Conservation (phyloP, 2,329 filamentous ascomycete genomes). For the Fusarium chlamydosporum region DNA sequence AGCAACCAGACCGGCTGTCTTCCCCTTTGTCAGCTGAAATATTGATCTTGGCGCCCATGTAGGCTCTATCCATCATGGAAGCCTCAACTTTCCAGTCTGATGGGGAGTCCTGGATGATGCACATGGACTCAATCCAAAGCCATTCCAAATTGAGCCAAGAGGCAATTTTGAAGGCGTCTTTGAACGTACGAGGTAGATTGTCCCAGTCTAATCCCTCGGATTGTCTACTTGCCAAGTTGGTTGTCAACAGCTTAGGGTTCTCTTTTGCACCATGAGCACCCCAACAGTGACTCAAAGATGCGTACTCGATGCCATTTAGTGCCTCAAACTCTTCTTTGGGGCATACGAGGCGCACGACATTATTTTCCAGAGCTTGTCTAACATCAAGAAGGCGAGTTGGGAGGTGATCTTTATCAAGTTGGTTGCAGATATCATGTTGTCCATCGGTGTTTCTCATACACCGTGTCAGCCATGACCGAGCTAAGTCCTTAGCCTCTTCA, state of each 20-base stretch:
- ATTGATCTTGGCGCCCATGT: not conserved
- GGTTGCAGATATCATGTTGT: not conserved
- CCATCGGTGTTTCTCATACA: not conserved
- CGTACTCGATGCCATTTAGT: not conserved
- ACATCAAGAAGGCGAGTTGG: not conserved
- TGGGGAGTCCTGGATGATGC: not conserved
- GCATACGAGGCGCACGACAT: not conserved
- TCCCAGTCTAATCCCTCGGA: not conserved
- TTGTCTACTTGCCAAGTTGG: not conserved
- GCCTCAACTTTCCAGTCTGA: not conserved
- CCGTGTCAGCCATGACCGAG: not conserved
- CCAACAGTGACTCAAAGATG: conserved; percentile 4
- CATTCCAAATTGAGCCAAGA: not conserved
- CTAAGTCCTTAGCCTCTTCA: not conserved
- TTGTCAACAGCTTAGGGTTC: not conserved
- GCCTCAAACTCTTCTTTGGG: rapidly evolving
- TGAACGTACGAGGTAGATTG: not conserved
- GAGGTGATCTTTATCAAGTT: not conserved
- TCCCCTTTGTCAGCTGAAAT: not conserved
- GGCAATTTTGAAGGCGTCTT: not conserved
- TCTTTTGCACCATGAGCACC: not conserved
- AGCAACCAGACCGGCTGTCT: not conserved
- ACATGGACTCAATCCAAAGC: conserved; percentile 5
- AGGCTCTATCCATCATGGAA: not conserved
- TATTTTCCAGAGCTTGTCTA: not conserved